Conservation (phyloP, 177 flowering plant genomes). For the Vitis hybrid region DNA sequence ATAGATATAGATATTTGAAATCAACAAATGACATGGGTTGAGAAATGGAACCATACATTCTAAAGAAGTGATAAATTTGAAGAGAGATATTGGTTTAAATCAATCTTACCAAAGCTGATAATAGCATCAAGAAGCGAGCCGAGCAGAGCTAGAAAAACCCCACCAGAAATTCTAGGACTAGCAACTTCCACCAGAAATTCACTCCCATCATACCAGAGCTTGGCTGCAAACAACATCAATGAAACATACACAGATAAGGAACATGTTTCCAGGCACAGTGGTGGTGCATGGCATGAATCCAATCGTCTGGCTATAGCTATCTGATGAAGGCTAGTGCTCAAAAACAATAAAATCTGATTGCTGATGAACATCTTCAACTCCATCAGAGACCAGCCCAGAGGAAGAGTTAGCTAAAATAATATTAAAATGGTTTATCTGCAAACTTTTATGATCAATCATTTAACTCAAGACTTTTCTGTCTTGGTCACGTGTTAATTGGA, state of each 20-base stretch:
- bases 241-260: constrained; percentile 23
- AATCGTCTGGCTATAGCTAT: constrained; percentile 1
- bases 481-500: too few relatives aligned
- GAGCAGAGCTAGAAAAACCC: constrained; percentile 22
- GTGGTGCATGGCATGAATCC: constrained; percentile 28
- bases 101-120: constrained; percentile 19
- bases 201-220: constrained; percentile 19
- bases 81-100: too few relatives aligned
- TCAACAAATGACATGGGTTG: too few relatives aligned
- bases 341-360: too few relatives aligned
- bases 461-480: too few relatives aligned
- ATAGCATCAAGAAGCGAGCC: constrained; percentile 21
- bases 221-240: constrained; percentile 24
- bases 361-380: too few relatives aligned
- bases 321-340: not conserved
- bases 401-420: not conserved
- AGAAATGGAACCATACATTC: not conserved
- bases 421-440: too few relatives aligned
- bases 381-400: too few relatives aligned
- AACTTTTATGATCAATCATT: too few relatives aligned
- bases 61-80: too few relatives aligned
- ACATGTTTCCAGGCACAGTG: constrained; percentile 17
- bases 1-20: too few relatives aligned
- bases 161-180: constrained; percentile 27
- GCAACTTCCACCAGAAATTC: constrained; percentile 24